These are phyloP conservation scores for Cavenderia fasciculata DNA, from an alignment of 78 protist species.

Conservation along the genomic window DNA sequence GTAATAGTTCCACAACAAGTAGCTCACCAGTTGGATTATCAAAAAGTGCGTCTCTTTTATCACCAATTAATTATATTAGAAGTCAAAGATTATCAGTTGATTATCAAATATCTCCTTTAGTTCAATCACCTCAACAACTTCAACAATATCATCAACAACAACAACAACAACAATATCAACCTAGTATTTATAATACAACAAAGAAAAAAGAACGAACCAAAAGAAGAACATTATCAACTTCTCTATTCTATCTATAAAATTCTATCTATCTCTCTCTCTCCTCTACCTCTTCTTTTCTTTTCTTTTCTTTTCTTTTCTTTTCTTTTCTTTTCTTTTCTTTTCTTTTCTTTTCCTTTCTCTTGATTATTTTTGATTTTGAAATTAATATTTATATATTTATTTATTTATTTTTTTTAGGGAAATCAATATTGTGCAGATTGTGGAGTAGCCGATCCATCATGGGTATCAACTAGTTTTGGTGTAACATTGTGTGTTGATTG, in stretches of 20 bases:
- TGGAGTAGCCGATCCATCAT: constrained; percentile 60
- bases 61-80: too few species aligned
- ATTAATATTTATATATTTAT: background rate
- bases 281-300: background rate
- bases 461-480: constrained; percentile 59
- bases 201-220: constrained; percentile 3
- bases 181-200: background rate
- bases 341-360: background rate
- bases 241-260: background rate
- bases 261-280: background rate
- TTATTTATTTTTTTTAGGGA: background rate
- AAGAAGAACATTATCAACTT: constrained; percentile 35
- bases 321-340: background rate
- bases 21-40: background rate
- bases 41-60: too few species aligned
- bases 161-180: background rate
- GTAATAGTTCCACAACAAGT: background rate
- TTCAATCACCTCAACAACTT: background rate
- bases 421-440: constrained; percentile 64
- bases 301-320: background rate
- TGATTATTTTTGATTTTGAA: background rate
- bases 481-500: constrained; percentile 75
- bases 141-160: background rate
- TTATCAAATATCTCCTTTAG: too few species aligned
- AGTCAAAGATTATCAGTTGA: too few species aligned